Evolutionary conservation across 1,139 yeast genomes (phyloP).

Genomic region (Yamadazyma triangularis): DNA sequence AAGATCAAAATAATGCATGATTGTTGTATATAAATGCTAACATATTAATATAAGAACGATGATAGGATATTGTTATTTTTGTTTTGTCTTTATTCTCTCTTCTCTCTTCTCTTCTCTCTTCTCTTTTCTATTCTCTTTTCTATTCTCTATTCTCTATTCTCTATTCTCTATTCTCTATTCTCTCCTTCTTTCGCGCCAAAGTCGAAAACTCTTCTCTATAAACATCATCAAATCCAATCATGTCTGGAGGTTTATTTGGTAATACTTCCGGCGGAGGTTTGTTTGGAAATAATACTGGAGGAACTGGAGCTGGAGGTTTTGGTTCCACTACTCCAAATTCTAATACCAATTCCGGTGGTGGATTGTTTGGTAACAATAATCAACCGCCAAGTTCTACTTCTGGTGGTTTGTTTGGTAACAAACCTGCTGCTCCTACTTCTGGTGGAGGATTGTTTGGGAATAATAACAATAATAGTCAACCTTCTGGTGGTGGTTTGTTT

Average conservation of each 20-base stretch:
- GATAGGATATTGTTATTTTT: too few relatives aligned
- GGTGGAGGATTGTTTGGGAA: slow-evolving; percentile 17
- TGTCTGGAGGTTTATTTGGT: too few relatives aligned
- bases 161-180: background rate
- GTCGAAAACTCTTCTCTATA: background rate
- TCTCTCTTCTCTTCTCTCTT: slow-evolving; percentile 1
- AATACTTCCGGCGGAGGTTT: background rate
- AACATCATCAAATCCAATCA: background rate
- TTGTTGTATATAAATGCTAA: background rate
- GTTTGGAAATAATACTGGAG: too few relatives aligned
- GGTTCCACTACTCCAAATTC: background rate
- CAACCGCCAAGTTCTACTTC: background rate
- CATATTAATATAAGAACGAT: background rate
- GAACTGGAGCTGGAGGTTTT: background rate
- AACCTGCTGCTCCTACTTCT: slow-evolving; percentile 1
- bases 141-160: background rate
- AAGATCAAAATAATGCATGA: slow-evolving; percentile 7
- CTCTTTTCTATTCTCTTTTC: background rate
- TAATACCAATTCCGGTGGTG: slow-evolving; percentile 10
- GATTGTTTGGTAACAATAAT: slow-evolving; percentile 13
- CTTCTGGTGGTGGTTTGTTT: slow-evolving; percentile 13
- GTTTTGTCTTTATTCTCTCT: too few relatives aligned
- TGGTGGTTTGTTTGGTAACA: slow-evolving; percentile 3
- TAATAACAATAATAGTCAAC: slow-evolving; percentile 3
- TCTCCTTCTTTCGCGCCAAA: background rate